phyloP scores from a whole-genome alignment of 176 grass and related monocot species.

The Raddia distichophylla region DNA sequence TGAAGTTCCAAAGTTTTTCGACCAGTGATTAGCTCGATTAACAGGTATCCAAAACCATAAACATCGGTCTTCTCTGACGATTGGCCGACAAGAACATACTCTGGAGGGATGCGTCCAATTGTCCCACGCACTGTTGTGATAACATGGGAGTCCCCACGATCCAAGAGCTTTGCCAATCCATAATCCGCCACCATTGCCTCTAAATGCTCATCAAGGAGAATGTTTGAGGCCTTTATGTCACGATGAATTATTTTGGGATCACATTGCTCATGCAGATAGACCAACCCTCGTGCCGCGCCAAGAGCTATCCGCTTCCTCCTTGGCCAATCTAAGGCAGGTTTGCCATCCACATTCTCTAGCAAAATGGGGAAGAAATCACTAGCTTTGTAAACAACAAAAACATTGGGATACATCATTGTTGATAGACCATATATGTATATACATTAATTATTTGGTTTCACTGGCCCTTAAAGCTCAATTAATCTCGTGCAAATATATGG shows the following conservation, averaged over 20 bases:
- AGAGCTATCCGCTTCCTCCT: slow-evolving; percentile 76
- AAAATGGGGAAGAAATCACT: slow-evolving; percentile 32
- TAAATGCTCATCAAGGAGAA: slow-evolving; percentile 80
- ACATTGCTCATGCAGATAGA: slow-evolving; percentile 85
- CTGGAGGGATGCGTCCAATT: slow-evolving; percentile 75
- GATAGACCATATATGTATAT: neutral
- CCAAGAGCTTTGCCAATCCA: slow-evolving; percentile 78
- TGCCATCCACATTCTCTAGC: slow-evolving; percentile 61
- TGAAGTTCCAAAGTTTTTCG: slow-evolving; percentile 56
- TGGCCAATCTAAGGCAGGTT: slow-evolving; percentile 77
- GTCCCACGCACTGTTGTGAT: slow-evolving; percentile 64
- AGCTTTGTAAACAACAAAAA: slow-evolving; percentile 1
- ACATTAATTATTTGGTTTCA: neutral
- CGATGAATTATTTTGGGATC: slow-evolving; percentile 86
- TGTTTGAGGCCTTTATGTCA: slow-evolving; percentile 87
- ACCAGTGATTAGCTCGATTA: slow-evolving; percentile 82
- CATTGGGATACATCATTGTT: neutral
- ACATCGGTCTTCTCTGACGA: slow-evolving; percentile 90
- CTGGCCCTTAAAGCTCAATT: neutral
- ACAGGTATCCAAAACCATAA: slow-evolving; percentile 73
- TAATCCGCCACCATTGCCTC: slow-evolving; percentile 89
- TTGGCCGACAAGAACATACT: slow-evolving; percentile 51
- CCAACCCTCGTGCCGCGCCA: slow-evolving; percentile 60
- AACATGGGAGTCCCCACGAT: slow-evolving; percentile 70
- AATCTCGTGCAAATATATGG: neutral